phyloP scores from a whole-genome alignment of 371 early-diverging fungal genomes.

The Haplosporangium sp. region DNA sequence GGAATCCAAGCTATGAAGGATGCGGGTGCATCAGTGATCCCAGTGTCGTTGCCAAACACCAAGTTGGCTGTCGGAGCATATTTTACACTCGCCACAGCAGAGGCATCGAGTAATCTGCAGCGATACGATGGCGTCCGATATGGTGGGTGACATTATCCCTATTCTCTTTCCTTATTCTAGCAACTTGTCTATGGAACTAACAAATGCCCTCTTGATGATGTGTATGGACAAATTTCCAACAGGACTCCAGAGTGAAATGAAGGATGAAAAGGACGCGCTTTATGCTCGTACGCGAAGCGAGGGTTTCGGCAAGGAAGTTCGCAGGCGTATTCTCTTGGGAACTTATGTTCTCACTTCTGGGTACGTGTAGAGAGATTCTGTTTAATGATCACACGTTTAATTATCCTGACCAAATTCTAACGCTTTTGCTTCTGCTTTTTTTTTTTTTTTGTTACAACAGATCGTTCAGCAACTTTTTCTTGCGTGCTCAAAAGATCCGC shows the following conservation, averaged over 20 bases:
- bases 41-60: constrained; percentile 80
- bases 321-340: constrained; percentile 85
- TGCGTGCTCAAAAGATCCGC: constrained; percentile 85
- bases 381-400: neutral
- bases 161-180: neutral
- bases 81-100: constrained; percentile 90
- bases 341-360: constrained; percentile 85
- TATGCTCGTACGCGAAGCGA: constrained; percentile 73
- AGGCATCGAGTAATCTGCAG: constrained; percentile 92
- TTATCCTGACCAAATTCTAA: neutral
- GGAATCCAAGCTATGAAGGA: constrained; percentile 66
- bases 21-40: constrained; percentile 76
- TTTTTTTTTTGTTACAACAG: constrained; percentile 40
- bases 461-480: constrained; percentile 73
- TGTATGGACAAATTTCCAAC: neutral
- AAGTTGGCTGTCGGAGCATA: constrained; percentile 84
- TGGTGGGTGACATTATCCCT: constrained; percentile 57
- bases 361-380: constrained; percentile 50
- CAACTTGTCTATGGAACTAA: neutral
- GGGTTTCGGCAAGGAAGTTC: constrained; percentile 87
- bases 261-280: constrained; percentile 52
- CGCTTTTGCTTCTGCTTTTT: neutral
- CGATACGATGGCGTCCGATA: constrained; percentile 91
- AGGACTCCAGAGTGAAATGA: constrained; percentile 57
- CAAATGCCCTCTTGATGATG: too few species aligned